A percentile compares a stretch with the other conserved stretches of the same genome.
These are phyloP conservation scores for Populus tomentosa DNA, from an alignment of 441 rosid species.

Conservation along the genomic window DNA sequence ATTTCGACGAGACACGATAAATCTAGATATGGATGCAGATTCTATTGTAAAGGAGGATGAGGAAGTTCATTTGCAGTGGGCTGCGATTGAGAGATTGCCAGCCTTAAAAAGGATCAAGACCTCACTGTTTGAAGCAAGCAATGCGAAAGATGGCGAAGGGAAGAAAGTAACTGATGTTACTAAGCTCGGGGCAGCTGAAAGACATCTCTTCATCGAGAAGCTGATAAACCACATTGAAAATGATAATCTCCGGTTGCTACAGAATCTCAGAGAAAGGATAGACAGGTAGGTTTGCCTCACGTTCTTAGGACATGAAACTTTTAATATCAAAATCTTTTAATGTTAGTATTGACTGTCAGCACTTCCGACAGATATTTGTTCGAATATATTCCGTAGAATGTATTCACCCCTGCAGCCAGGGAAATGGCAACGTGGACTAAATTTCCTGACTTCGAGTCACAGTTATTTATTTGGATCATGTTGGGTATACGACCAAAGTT, in stretches of 20 bases:
- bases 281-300: constrained; percentile 26
- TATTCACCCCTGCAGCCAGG: too few species aligned
- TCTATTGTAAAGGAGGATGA: constrained; percentile 19
- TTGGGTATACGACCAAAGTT: too few species aligned
- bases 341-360: too few species aligned
- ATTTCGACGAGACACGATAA: too few species aligned
- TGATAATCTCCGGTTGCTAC: constrained; percentile 34
- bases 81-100: constrained; percentile 50
- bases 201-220: constrained; percentile 7
- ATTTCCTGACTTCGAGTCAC: too few species aligned
- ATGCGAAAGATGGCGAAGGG: constrained; percentile 17
- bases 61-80: constrained; percentile 42
- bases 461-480: too few species aligned
- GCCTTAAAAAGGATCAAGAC: constrained; percentile 35
- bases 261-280: constrained; percentile 33
- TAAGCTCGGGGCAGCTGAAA: constrained; percentile 28
- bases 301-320: not conserved
- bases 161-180: constrained; percentile 20
- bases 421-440: too few species aligned
- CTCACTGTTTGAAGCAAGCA: constrained; percentile 26
- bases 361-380: too few species aligned
- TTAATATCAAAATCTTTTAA: too few species aligned
- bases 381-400: too few species aligned
- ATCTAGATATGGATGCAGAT: too few species aligned
- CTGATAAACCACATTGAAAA: constrained; percentile 36